phyloP scores from a whole-genome alignment of 495 filamentous ascomycete species.

The Patellaria atrata region DNA sequence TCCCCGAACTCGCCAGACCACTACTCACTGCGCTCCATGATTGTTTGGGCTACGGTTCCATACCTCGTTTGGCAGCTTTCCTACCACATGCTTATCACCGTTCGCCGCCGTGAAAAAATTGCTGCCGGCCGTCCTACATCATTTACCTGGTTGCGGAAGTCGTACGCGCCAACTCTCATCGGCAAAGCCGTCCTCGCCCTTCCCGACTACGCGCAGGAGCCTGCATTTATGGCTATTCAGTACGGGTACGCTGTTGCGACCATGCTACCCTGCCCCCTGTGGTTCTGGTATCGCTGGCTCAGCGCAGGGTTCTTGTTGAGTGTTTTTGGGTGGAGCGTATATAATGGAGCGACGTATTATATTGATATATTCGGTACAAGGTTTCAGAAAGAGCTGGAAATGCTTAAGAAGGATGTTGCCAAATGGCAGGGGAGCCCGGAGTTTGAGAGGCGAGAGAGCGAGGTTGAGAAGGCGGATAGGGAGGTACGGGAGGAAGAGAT shows the following conservation, averaged over 20 bases:
- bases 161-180: conserved; percentile 76
- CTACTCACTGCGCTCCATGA: conserved; percentile 72
- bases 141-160: conserved; percentile 91
- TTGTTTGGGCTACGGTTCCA: conserved; percentile 82
- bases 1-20: conserved; percentile 53
- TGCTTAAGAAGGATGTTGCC: conserved; percentile 73
- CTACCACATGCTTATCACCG: conserved; percentile 89
- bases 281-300: conserved; percentile 82
- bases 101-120: conserved; percentile 83
- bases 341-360: conserved; percentile 93
- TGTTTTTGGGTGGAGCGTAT: conserved; percentile 80
- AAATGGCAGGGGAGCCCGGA: conserved; percentile 55
- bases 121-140: conserved; percentile 89
- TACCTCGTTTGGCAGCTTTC: conserved; percentile 83
- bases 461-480: not conserved
- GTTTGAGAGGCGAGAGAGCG: not conserved
- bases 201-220: conserved; percentile 62
- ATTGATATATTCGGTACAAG: conserved; percentile 94
- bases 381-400: conserved; percentile 92
- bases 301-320: conserved; percentile 60
- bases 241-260: conserved; percentile 80
- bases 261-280: conserved; percentile 86
- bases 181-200: conserved; percentile 70
- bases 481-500: not conserved
- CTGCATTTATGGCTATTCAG: conserved; percentile 91